A percentile compares a stretch with the other conserved stretches of the same genome.
These are phyloP conservation scores for Guadua angustifolia DNA, from an alignment of 176 grass and related monocot species.

Conservation along the genomic window DNA sequence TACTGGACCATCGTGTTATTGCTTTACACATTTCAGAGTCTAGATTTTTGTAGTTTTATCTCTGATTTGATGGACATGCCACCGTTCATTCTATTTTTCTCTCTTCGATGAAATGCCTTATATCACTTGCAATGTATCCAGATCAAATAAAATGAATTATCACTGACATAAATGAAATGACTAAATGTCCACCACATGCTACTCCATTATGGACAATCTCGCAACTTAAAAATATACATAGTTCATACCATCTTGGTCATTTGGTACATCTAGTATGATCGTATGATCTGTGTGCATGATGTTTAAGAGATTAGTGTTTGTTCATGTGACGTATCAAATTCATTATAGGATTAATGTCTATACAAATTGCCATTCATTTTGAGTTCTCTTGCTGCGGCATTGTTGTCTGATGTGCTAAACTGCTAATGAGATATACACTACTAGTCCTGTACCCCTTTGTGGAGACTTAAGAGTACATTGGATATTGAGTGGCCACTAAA, in stretches of 20 bases:
- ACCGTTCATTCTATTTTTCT: background rate
- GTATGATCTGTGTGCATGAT: background rate
- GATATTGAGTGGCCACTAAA: slow-evolving; percentile 1
- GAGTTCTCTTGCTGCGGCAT: background rate
- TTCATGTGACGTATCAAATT: background rate
- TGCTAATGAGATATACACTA: background rate
- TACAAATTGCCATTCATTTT: background rate
- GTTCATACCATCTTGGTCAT: background rate
- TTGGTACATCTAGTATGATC: background rate
- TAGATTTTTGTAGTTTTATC: slow-evolving; percentile 11
- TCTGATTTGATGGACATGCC: background rate
- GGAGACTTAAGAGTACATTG: background rate
- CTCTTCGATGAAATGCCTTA: slow-evolving; percentile 5
- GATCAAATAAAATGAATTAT: slow-evolving; percentile 3
- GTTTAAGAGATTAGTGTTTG: background rate
- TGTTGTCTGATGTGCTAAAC: slow-evolving; percentile 2
- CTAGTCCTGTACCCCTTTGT: background rate
- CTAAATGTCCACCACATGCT: background rate
- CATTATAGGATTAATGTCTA: background rate
- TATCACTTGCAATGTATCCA: slow-evolving; percentile 18
- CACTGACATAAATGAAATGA: background rate
- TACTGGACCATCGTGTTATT: background rate
- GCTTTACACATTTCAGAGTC: slow-evolving; percentile 2
- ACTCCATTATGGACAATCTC: background rate
- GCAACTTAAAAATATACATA: slow-evolving; percentile 7